Percentiles rank a stretch among this genome's conserved stretches.
Evolutionary conservation across 1,139 yeast species (phyloP).

Genomic region (Maudiozyma humilis): DNA sequence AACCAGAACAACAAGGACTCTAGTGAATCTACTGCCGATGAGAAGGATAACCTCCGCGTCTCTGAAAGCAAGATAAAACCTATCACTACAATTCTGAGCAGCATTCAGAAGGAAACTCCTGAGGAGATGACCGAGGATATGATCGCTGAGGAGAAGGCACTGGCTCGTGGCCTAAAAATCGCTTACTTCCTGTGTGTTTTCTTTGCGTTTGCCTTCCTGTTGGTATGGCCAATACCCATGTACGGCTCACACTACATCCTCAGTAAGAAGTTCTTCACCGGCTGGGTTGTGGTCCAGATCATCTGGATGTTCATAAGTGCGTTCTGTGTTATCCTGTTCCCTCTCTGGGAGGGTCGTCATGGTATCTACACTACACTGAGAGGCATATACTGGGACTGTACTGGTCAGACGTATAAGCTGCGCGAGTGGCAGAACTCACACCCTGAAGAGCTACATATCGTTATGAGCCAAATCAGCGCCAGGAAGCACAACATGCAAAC

Average conservation of each 20-base stretch:
- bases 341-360: slow-evolving; percentile 59
- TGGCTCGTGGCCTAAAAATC: slow-evolving; percentile 44
- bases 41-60: slow-evolving; percentile 13
- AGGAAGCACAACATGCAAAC: slow-evolving; percentile 14
- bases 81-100: slow-evolving; percentile 9
- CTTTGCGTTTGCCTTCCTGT: slow-evolving; percentile 51
- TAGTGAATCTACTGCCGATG: slow-evolving; percentile 1
- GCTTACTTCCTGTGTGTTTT: slow-evolving; percentile 50
- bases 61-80: slow-evolving; percentile 33
- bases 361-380: slow-evolving; percentile 56
- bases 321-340: slow-evolving; percentile 50
- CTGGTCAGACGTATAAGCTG: slow-evolving; percentile 66
- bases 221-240: slow-evolving; percentile 87
- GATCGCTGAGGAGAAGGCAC: slow-evolving; percentile 39
- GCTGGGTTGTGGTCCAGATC: slow-evolving; percentile 71
- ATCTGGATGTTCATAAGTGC: slow-evolving; percentile 61
- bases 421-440: slow-evolving; percentile 62
- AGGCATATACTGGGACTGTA: slow-evolving; percentile 76
- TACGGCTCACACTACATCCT: slow-evolving; percentile 68
- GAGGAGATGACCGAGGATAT: slow-evolving; percentile 32
- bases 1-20: slow-evolving; percentile 7
- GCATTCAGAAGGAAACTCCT: slow-evolving; percentile 29
- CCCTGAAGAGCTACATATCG: slow-evolving; percentile 65
- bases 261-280: slow-evolving; percentile 65
- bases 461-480: slow-evolving; percentile 47